A percentile compares a stretch with the other conserved stretches of the same genome.
Conservation (phyloP, 1,139 yeast genomes). For the Geotrichum restrictum region DNA sequence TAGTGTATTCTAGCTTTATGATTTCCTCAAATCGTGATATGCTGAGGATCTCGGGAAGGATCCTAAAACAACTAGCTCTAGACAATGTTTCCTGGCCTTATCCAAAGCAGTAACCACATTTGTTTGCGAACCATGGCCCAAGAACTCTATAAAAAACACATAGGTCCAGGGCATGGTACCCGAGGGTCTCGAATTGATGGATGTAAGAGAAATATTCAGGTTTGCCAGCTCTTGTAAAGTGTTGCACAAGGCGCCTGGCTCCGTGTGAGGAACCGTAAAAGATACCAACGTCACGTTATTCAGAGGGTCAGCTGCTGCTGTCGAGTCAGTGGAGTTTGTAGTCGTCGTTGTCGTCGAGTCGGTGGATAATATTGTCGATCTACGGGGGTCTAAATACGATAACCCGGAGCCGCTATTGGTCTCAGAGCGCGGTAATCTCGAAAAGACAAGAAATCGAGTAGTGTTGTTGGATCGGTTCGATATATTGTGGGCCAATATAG, state of each 20-base stretch:
- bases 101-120: slow-evolving; percentile 7
- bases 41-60: slow-evolving; percentile 15
- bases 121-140: slow-evolving; percentile 30
- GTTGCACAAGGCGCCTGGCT: slow-evolving; percentile 71
- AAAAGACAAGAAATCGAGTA: slow-evolving; percentile 74
- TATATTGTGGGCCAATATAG: slow-evolving; percentile 52
- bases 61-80: slow-evolving; percentile 16
- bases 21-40: neutral
- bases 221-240: slow-evolving; percentile 58
- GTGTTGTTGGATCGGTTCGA: slow-evolving; percentile 75
- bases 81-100: slow-evolving; percentile 4
- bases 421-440: slow-evolving; percentile 35
- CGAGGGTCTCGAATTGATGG: slow-evolving; percentile 68
- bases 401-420: neutral
- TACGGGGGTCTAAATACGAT: too few relatives aligned
- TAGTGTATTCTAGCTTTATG: neutral
- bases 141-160: slow-evolving; percentile 71
- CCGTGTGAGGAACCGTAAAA: slow-evolving; percentile 62
- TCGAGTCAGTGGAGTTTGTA: too few relatives aligned
- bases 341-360: too few relatives aligned
- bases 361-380: too few relatives aligned
- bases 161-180: slow-evolving; percentile 71
- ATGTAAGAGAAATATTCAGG: slow-evolving; percentile 59
- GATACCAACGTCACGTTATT: slow-evolving; percentile 52
- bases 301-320: neutral